Evolutionary conservation across 345 rosid genomes (phyloP), one percentile per base, ranked within the genome.

Genomic region (Mallotus nudiflorus): DNA sequence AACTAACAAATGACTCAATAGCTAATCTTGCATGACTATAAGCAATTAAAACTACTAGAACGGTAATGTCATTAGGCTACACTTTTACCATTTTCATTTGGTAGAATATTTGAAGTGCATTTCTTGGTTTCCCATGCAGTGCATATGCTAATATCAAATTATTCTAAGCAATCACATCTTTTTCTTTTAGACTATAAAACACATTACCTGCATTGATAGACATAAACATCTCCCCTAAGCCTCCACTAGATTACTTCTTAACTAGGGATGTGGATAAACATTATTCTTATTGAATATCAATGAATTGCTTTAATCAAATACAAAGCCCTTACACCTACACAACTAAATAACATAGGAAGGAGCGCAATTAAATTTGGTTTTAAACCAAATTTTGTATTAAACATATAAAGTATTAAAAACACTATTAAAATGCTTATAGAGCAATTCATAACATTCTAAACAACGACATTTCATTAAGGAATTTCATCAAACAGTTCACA

Each of bases 11-110:
- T 9, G 90, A 88, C 62, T 87, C 91, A 7, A 85, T 83, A 0
- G 87, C 91, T 57, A 85, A 78, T 37, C 91, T 91, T 10, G 82
- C 86, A 45, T 87, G 91, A 74, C 85, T 85, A 67, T 91, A 87
- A 63, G 91, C 94, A 71, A 85, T 84, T n/a, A 89, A 56, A 46
- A 89, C 82, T 13, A 80, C 86, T 40, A 89, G 79, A 67, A 87
- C 84, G 33, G 88, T 78, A 59, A 88, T 78, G 14, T 73, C 88
- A 72, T 89, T 85, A 1, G 94, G 94, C 66, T 15, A 2, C 31
- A 85, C 84, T 62, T 78, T 73, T 2, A 82, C 82, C 22, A 37
- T 29, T 65, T 89, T 87, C 94, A 87, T 89, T n/a, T 89, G 81
- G 37, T 18, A 57, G 57, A 89, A 89, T 51, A 80, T 72, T 63